Percentiles rank a stretch among this genome's conserved stretches.
Evolutionary conservation across 306 rosid genomes (phyloP).

Genomic region (Adenanthera pavonina): DNA sequence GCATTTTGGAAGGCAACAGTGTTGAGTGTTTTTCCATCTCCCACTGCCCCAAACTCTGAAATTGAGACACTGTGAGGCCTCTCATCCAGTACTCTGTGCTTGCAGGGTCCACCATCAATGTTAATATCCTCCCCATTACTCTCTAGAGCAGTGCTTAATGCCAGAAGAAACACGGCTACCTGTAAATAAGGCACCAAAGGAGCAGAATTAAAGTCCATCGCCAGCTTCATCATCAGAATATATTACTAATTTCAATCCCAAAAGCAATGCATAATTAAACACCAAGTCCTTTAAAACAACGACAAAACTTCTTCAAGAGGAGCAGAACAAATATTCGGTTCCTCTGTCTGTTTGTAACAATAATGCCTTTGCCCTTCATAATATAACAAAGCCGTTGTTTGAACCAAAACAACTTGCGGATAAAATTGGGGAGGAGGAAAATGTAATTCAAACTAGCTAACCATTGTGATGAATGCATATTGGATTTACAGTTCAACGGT

Average conservation of each 20-base stretch:
- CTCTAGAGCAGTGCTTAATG: constrained; percentile 42
- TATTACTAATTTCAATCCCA: not conserved
- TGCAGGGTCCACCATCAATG: constrained; percentile 38
- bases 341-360: not conserved
- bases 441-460: constrained; percentile 6
- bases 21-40: constrained; percentile 75
- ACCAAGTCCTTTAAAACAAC: not conserved
- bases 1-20: constrained; percentile 75
- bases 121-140: constrained; percentile 34
- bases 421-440: not conserved
- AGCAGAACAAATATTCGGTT: constrained; percentile 23
- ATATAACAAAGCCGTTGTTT: constrained; percentile 17
- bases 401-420: constrained; percentile 5
- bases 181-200: constrained; percentile 15
- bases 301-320: not conserved
- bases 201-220: not conserved
- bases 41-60: constrained; percentile 74
- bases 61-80: constrained; percentile 79
- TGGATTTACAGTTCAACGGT: not conserved
- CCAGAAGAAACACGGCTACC: constrained; percentile 51
- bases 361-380: constrained; percentile 11
- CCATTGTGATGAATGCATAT: not conserved
- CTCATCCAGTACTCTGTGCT: constrained; percentile 33
- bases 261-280: constrained; percentile 2
- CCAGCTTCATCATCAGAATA: not conserved